Evolutionary conservation across 1,284 basidiomycete genomes (phyloP).

Genomic region (Leccinum cinnamomeum): DNA sequence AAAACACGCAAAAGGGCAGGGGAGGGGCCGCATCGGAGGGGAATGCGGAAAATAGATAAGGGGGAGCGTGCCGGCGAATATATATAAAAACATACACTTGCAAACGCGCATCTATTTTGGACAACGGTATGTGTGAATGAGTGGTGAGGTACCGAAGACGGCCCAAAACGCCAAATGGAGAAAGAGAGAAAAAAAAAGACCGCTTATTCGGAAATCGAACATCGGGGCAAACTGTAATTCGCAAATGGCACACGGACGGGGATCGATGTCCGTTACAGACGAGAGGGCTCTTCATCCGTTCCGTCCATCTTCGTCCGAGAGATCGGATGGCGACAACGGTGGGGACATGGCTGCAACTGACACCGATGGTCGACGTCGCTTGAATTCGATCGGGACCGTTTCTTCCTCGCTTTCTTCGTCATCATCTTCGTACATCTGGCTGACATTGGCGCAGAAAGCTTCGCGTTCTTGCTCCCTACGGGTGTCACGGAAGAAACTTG

Average conservation of each 20-base stretch:
- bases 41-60: background rate
- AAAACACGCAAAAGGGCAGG: constrained; percentile 3
- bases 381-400: constrained; percentile 37
- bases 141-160: constrained; percentile 1
- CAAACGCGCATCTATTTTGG: constrained; percentile 23
- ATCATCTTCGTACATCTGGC: constrained; percentile 35
- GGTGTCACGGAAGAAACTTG: constrained; percentile 37
- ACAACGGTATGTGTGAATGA: constrained; percentile 4
- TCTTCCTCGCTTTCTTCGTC: constrained; percentile 39
- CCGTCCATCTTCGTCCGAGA: constrained; percentile 14
- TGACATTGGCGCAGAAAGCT: constrained; percentile 30
- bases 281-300: constrained; percentile 8
- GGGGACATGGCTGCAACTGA: constrained; percentile 32
- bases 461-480: constrained; percentile 26
- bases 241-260: constrained; percentile 4
- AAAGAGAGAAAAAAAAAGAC: background rate
- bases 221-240: constrained; percentile 23
- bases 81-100: constrained; percentile 7
- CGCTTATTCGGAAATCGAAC: constrained; percentile 13
- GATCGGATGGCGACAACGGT: constrained; percentile 23
- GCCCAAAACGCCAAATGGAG: constrained; percentile 10
- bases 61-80: background rate
- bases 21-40: background rate
- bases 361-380: constrained; percentile 38
- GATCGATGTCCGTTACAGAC: background rate